A percentile compares a stretch with the other conserved stretches of the same genome.
Conservation (phyloP, 805 yeast genomes). For the Metschnikowia baotianmanensis region DNA sequence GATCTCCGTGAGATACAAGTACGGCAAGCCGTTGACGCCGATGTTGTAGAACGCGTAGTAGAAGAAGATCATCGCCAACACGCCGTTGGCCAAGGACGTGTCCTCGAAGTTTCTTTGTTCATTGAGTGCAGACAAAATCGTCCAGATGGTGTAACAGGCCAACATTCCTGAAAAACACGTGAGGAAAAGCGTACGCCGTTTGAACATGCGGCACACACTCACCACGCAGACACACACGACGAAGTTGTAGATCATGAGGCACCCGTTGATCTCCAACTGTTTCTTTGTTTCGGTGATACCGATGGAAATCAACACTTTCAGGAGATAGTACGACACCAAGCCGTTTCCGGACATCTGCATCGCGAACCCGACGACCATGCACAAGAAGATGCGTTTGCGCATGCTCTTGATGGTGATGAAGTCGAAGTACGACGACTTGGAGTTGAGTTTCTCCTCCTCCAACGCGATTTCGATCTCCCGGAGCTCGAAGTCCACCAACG, state of each 20-base stretch:
- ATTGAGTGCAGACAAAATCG: slow-evolving; percentile 44
- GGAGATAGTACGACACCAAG: slow-evolving; percentile 49
- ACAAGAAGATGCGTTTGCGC: slow-evolving; percentile 41
- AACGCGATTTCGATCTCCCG: slow-evolving; percentile 27
- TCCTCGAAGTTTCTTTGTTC: slow-evolving; percentile 40
- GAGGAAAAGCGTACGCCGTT: slow-evolving; percentile 37
- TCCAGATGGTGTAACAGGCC: slow-evolving; percentile 41
- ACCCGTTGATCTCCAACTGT: slow-evolving; percentile 51
- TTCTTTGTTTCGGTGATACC: slow-evolving; percentile 44
- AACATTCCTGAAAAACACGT: slow-evolving; percentile 36
- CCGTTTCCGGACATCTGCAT: slow-evolving; percentile 55
- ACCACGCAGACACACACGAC: slow-evolving; percentile 25
- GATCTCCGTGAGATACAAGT: slow-evolving; percentile 44
- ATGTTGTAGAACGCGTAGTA: slow-evolving; percentile 42
- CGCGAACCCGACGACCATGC: slow-evolving; percentile 31
- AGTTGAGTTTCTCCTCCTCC: slow-evolving; percentile 41
- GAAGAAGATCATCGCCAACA: slow-evolving; percentile 50
- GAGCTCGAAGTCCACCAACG: slow-evolving; percentile 22
- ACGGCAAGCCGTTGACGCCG: slow-evolving; percentile 46
- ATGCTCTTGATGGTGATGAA: slow-evolving; percentile 38
- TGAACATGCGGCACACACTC: slow-evolving; percentile 24
- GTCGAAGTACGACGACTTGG: slow-evolving; percentile 38
- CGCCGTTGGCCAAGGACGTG: slow-evolving; percentile 43
- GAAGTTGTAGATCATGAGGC: slow-evolving; percentile 33
- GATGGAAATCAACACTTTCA: slow-evolving; percentile 49